A percentile compares a stretch with the other conserved stretches of the same genome.
phyloP scores from a whole-genome alignment of 2,329 filamentous ascomycete species.

The Massarina eburnea region DNA sequence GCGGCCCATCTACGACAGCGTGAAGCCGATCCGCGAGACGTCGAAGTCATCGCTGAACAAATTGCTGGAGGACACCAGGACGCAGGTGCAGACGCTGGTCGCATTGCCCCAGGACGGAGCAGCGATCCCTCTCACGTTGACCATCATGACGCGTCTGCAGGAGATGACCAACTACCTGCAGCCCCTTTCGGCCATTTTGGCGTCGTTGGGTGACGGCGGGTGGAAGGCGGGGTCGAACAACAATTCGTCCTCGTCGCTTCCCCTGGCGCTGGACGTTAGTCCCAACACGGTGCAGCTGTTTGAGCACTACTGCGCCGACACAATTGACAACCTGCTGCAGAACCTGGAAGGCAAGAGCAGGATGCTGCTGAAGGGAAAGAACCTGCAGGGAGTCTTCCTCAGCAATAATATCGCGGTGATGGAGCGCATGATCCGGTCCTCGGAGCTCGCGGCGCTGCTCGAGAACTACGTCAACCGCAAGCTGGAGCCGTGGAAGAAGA shows the following conservation, averaged over 20 bases:
- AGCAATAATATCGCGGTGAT: slow-evolving; percentile 85
- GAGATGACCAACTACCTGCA: slow-evolving; percentile 84
- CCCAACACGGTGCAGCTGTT: slow-evolving; percentile 88
- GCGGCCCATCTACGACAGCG: slow-evolving; percentile 74
- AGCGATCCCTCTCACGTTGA: slow-evolving; percentile 73
- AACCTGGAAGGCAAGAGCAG: slow-evolving; percentile 75
- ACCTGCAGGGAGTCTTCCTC: slow-evolving; percentile 81
- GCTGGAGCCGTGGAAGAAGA: slow-evolving; percentile 85
- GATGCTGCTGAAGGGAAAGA: slow-evolving; percentile 70
- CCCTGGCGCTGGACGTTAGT: slow-evolving; percentile 75
- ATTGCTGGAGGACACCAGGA: slow-evolving; percentile 79
- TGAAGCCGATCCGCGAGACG: slow-evolving; percentile 89
- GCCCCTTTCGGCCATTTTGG: slow-evolving; percentile 85
- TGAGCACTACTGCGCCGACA: slow-evolving; percentile 85
- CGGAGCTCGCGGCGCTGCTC: slow-evolving; percentile 74
- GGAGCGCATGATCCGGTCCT: slow-evolving; percentile 79
- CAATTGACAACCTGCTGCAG: slow-evolving; percentile 76
- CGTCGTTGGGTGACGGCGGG: slow-evolving; percentile 88
- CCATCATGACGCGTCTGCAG: slow-evolving; percentile 84
- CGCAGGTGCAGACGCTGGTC: slow-evolving; percentile 65
- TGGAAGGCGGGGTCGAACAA: slow-evolving; percentile 64
- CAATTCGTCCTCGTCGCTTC: slow-evolving; percentile 63
- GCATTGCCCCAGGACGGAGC: slow-evolving; percentile 76
- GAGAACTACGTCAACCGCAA: slow-evolving; percentile 59
- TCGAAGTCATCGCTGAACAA: slow-evolving; percentile 83